phyloP scores from a whole-genome alignment of 2,329 filamentous ascomycete genomes.

The Arthrobotrys conoides region DNA sequence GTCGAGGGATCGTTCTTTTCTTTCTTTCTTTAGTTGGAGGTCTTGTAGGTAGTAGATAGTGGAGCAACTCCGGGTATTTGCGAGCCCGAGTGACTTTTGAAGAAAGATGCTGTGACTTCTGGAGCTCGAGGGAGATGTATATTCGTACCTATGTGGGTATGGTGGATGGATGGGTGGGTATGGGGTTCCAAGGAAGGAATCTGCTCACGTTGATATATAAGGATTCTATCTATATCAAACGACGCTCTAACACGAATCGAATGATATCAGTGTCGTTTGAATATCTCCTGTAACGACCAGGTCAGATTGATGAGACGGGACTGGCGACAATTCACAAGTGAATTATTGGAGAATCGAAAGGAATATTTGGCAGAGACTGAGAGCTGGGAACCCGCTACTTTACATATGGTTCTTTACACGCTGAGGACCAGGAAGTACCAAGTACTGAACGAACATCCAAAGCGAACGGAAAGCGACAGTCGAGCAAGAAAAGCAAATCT shows the following conservation, averaged over 20 bases:
- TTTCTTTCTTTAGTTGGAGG: constrained; percentile 1
- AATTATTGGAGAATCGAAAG: constrained; percentile 1
- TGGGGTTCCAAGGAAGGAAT: constrained; percentile 34
- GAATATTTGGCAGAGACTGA: not conserved
- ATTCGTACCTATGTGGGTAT: not conserved
- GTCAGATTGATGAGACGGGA: not conserved
- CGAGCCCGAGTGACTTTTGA: constrained; percentile 16
- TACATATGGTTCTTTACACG: constrained; percentile 33
- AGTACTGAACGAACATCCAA: constrained; percentile 5
- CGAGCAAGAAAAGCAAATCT: constrained; percentile 54
- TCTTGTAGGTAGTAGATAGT: constrained; percentile 23
- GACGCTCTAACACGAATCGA: constrained; percentile 40
- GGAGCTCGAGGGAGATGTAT: not conserved
- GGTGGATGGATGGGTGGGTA: not conserved
- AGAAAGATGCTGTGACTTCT: not conserved
- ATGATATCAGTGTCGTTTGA: constrained; percentile 28
- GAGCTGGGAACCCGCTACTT: constrained; percentile 29
- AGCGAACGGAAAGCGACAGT: constrained; percentile 19
- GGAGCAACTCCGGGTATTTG: constrained; percentile 20
- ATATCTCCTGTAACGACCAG: constrained; percentile 20
- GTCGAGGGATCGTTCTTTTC: constrained; percentile 17
- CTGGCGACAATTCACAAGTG: constrained; percentile 16
- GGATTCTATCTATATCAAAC: constrained; percentile 52
- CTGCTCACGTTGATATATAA: constrained; percentile 28
- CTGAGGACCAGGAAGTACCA: constrained; percentile 11